A percentile compares a stretch with the other conserved stretches of the same genome.
phyloP scores from a whole-genome alignment of 805 yeast genomes.

The Candida boleticola region DNA sequence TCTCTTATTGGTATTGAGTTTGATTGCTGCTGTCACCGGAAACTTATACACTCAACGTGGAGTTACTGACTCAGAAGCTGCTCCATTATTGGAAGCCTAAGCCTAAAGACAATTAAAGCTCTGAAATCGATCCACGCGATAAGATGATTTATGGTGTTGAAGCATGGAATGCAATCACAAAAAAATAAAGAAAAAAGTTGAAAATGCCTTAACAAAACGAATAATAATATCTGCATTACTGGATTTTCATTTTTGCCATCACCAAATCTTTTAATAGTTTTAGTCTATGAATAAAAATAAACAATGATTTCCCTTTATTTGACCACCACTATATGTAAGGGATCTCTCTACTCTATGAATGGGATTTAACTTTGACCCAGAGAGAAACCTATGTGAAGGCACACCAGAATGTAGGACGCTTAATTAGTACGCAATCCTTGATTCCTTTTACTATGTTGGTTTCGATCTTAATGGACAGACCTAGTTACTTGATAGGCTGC shows the following conservation, averaged over 20 bases:
- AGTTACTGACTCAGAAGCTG: constrained; percentile 25
- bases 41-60: constrained; percentile 9
- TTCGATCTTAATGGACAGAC: too few relatives aligned
- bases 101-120: not conserved
- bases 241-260: too few relatives aligned
- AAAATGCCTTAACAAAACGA: not conserved
- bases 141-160: not conserved
- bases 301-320: too few relatives aligned
- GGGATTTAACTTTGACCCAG: too few relatives aligned
- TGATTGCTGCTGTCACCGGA: constrained; percentile 45
- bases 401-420: too few relatives aligned
- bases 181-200: not conserved
- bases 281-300: too few relatives aligned
- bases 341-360: constrained; percentile 11
- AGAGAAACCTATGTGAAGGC: too few relatives aligned
- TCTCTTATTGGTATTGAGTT: constrained; percentile 49
- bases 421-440: too few relatives aligned
- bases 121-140: too few relatives aligned
- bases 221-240: not conserved
- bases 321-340: constrained; percentile 21
- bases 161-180: too few relatives aligned
- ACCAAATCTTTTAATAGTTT: too few relatives aligned
- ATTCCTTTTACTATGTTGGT: too few relatives aligned
- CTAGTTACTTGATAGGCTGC: constrained; percentile 13
- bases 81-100: constrained; percentile 34